Evolutionary conservation across 371 early-diverging fungal species (phyloP).

Genomic region (Mortierella sp.): DNA sequence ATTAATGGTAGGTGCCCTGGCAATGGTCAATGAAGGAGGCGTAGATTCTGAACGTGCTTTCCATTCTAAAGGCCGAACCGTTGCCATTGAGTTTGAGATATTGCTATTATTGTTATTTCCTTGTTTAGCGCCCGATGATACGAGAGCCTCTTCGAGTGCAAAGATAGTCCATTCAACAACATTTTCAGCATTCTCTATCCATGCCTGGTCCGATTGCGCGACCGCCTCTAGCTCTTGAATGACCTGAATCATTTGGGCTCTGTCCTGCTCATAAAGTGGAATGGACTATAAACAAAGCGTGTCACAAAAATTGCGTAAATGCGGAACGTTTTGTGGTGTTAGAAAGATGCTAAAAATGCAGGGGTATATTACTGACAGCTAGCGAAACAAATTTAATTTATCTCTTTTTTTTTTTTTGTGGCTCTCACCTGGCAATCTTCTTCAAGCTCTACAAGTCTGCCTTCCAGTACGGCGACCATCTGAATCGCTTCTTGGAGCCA

Average conservation of each 20-base stretch:
- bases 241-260: conserved; percentile 20
- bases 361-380: neutral
- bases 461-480: conserved; percentile 27
- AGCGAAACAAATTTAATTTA: neutral
- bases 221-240: conserved; percentile 31
- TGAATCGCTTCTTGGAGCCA: conserved; percentile 40
- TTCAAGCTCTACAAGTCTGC: conserved; percentile 39
- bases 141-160: conserved; percentile 32
- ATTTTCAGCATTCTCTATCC: conserved; percentile 28
- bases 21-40: neutral
- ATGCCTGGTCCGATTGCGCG: conserved; percentile 25
- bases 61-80: neutral
- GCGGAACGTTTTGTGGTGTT: neutral
- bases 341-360: neutral
- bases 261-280: conserved; percentile 34
- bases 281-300: conserved; percentile 21
- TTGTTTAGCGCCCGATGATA: conserved; percentile 1
- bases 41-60: conserved; percentile 7
- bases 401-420: no score
- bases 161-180: conserved; percentile 15
- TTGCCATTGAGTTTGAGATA: neutral
- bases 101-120: neutral
- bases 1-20: neutral
- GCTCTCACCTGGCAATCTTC: conserved; percentile 38
- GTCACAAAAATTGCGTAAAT: neutral